Conservation (phyloP, 441 rosid genomes). For the Jatropha multifida region DNA sequence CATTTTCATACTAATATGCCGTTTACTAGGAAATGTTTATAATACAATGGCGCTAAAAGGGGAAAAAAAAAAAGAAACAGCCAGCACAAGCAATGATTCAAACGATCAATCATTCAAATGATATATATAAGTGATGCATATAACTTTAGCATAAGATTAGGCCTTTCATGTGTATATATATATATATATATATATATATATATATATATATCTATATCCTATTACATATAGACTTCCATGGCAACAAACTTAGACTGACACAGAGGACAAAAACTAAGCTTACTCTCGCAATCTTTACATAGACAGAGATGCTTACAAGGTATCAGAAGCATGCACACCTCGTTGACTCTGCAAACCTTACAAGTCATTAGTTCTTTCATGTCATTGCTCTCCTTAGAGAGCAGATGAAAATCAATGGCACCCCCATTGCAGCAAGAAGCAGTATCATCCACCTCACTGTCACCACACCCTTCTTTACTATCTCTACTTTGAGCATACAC, state of each 20-base stretch:
- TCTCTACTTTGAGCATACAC: conserved; percentile 66
- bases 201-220: neutral
- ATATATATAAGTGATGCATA: conserved; percentile 13
- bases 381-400: conserved; percentile 42
- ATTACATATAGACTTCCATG: conserved; percentile 79
- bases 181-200: neutral
- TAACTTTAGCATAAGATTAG: conserved; percentile 26
- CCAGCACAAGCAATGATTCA: neutral
- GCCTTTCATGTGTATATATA: conserved; percentile 20
- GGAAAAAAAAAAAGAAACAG: neutral
- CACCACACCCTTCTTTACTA: conserved; percentile 91
- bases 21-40: neutral
- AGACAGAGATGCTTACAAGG: conserved; percentile 97
- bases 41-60: neutral
- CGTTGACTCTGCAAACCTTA: conserved; percentile 67
- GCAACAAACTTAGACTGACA: conserved; percentile 73
- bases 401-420: conserved; percentile 54
- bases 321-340: conserved; percentile 75
- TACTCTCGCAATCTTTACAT: conserved; percentile 88
- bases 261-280: conserved; percentile 78
- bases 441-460: conserved; percentile 87
- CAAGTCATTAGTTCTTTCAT: conserved; percentile 59
- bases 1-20: neutral
- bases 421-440: conserved; percentile 84
- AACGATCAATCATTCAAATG: conserved; percentile 11